These are phyloP conservation scores for Leccinellum rugosiceps DNA, from an alignment of 768 basidiomycete genomes.

Conservation along the genomic window DNA sequence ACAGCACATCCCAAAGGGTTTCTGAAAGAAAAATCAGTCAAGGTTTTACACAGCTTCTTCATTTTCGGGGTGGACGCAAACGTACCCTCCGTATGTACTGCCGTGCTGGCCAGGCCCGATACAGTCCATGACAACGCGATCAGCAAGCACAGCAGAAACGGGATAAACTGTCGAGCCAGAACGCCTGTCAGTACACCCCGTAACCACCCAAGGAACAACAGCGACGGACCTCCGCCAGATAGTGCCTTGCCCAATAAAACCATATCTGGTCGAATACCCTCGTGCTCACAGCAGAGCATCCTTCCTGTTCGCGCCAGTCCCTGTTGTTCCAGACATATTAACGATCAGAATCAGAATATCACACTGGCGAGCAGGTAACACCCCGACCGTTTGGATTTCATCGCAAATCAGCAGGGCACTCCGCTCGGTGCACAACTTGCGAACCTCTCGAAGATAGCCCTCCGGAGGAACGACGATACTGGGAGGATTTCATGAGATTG, in stretches of 20 bases:
- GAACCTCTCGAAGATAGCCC: slow-evolving; percentile 78
- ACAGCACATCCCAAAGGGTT: slow-evolving; percentile 98
- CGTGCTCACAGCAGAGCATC: slow-evolving; percentile 89
- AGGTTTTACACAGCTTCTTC: background rate
- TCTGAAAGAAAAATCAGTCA: slow-evolving; percentile 33
- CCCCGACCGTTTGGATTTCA: slow-evolving; percentile 93
- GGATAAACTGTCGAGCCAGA: slow-evolving; percentile 68
- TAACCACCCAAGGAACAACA: background rate
- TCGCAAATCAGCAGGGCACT: slow-evolving; percentile 97
- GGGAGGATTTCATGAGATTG: slow-evolving; percentile 1
- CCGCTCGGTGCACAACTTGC: slow-evolving; percentile 85
- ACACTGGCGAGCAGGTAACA: background rate
- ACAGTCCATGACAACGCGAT: slow-evolving; percentile 90
- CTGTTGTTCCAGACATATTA: slow-evolving; percentile 33
- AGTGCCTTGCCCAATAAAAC: slow-evolving; percentile 94
- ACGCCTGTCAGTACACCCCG: slow-evolving; percentile 6
- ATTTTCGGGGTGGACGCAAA: background rate
- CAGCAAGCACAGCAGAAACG: slow-evolving; percentile 91
- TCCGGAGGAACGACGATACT: slow-evolving; percentile 90
- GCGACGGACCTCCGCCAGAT: slow-evolving; percentile 79
- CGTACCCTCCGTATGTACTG: slow-evolving; percentile 89
- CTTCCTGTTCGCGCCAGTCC: slow-evolving; percentile 92
- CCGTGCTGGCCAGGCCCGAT: slow-evolving; percentile 96
- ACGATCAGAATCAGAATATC: background rate
- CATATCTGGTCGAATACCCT: slow-evolving; percentile 85